These are phyloP conservation scores for Mycena alexandri DNA, from an alignment of 768 basidiomycete species.

Conservation along the genomic window DNA sequence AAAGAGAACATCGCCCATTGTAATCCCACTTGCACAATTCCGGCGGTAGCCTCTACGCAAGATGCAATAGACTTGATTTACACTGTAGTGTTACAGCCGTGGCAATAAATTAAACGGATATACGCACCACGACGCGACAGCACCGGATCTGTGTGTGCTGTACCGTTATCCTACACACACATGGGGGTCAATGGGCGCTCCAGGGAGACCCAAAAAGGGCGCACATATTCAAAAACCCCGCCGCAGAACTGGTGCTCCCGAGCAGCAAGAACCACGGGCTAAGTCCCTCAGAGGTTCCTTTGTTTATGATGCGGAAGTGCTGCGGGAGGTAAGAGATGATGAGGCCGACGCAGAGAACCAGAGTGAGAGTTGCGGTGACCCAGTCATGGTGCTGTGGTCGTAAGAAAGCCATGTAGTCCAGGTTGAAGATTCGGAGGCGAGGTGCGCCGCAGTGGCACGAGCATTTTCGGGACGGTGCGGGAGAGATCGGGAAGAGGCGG, in stretches of 20 bases:
- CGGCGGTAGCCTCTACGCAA: slow-evolving; percentile 65
- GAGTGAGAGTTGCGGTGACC: slow-evolving; percentile 74
- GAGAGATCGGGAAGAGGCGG: neutral
- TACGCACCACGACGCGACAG: slow-evolving; percentile 80
- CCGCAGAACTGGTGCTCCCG: slow-evolving; percentile 86
- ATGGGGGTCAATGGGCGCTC: slow-evolving; percentile 33
- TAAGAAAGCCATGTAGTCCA: neutral
- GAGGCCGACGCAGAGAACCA: slow-evolving; percentile 77
- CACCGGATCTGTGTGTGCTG: slow-evolving; percentile 89
- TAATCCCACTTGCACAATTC: slow-evolving; percentile 82
- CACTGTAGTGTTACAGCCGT: neutral
- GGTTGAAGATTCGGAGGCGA: neutral
- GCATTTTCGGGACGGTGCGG: neutral
- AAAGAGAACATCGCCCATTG: slow-evolving; percentile 90
- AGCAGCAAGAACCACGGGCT: slow-evolving; percentile 93
- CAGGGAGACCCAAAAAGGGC: neutral
- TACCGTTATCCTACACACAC: slow-evolving; percentile 73
- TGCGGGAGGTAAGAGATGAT: slow-evolving; percentile 89
- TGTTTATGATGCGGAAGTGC: slow-evolving; percentile 85
- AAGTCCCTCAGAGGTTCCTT: slow-evolving; percentile 87
- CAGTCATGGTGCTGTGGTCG: slow-evolving; percentile 75
- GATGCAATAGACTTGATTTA: slow-evolving; percentile 67
- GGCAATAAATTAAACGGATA: neutral
- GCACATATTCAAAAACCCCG: slow-evolving; percentile 82
- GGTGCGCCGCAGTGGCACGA: slow-evolving; percentile 6